These are phyloP conservation scores for Mrakiaceae sp. DNA, from an alignment of 1,284 basidiomycete genomes.

Conservation along the genomic window DNA sequence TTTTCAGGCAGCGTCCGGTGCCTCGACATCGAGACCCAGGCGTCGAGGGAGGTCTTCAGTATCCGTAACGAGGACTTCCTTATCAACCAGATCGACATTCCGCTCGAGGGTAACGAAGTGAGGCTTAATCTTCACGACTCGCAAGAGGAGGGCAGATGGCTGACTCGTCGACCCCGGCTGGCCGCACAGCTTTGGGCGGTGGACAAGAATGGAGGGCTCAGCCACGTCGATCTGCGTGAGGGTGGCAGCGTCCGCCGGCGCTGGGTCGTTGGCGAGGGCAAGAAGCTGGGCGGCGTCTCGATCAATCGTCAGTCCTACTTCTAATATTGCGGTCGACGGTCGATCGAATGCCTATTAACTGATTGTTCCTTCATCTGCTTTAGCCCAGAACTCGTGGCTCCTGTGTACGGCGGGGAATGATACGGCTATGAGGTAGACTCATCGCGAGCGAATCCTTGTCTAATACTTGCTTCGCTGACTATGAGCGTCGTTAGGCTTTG, in stretches of 20 bases:
- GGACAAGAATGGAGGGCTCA: constrained; percentile 38
- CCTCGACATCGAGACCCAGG: constrained; percentile 33
- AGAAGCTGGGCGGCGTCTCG: constrained; percentile 34
- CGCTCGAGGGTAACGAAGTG: constrained; percentile 32
- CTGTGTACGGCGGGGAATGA: constrained; percentile 32
- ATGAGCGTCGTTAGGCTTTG: constrained; percentile 24
- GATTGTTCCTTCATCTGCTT: background rate
- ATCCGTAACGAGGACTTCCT: constrained; percentile 35
- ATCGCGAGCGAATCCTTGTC: no score
- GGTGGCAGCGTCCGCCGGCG: constrained; percentile 23
- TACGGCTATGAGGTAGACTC: background rate
- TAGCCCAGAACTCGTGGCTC: constrained; percentile 32
- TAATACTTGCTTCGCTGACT: no score
- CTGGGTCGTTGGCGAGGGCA: constrained; percentile 30
- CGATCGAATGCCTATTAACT: background rate
- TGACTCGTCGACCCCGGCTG: background rate
- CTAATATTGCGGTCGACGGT: background rate
- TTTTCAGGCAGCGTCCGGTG: constrained; percentile 24
- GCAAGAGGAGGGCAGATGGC: background rate
- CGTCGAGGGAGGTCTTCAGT: constrained; percentile 35
- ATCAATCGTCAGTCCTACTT: constrained; percentile 32
- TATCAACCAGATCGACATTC: constrained; percentile 38
- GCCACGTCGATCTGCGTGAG: constrained; percentile 36
- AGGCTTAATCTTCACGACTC: background rate
- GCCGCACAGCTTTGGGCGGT: constrained; percentile 27